Percentiles rank a stretch among this genome's conserved stretches.
Conservation (phyloP, 2,329 filamentous ascomycete genomes). For the Paraphoma chrysanthemicola region DNA sequence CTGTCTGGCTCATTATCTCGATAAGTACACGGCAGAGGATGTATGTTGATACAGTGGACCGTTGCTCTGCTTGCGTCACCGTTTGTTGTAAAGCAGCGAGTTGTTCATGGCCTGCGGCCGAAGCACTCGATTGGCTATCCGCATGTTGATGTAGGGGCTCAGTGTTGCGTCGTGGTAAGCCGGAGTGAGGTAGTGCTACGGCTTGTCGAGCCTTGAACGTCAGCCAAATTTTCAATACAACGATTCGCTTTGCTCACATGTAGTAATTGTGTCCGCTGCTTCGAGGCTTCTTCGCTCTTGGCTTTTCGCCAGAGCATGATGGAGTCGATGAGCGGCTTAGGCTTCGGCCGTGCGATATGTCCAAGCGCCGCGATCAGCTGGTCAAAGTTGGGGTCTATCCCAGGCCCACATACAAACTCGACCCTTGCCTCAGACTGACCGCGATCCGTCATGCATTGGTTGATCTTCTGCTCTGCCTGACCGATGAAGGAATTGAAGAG, state of each 20-base stretch:
- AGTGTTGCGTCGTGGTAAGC: constrained; percentile 46
- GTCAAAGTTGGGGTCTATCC: constrained; percentile 87
- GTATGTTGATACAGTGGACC: constrained; percentile 94
- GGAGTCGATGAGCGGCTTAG: constrained; percentile 92
- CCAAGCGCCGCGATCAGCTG: constrained; percentile 92
- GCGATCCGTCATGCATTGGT: constrained; percentile 80
- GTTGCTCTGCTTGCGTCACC: constrained; percentile 81
- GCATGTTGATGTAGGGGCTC: constrained; percentile 38
- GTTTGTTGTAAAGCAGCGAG: constrained; percentile 67
- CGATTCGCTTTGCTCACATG: constrained; percentile 25
- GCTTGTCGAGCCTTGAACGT: constrained; percentile 40
- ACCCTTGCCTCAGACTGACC: constrained; percentile 83
- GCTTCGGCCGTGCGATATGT: constrained; percentile 92
- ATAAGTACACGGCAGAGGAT: constrained; percentile 92
- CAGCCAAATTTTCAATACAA: constrained; percentile 12
- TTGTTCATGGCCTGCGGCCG: constrained; percentile 37
- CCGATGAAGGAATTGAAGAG: constrained; percentile 97
- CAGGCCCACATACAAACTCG: constrained; percentile 88
- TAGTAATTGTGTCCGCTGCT: constrained; percentile 39
- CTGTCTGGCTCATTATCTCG: constrained; percentile 92
- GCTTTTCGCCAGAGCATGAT: constrained; percentile 98
- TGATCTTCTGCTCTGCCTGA: constrained; percentile 95
- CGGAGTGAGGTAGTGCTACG: constrained; percentile 26
- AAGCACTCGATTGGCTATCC: constrained; percentile 31
- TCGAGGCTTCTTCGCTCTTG: constrained; percentile 82